Evolutionary conservation across 2,329 filamentous ascomycete species (phyloP), one percentile per base, ranked within the genome.

Genomic region (Neofusicoccum kwambonambiense): DNA sequence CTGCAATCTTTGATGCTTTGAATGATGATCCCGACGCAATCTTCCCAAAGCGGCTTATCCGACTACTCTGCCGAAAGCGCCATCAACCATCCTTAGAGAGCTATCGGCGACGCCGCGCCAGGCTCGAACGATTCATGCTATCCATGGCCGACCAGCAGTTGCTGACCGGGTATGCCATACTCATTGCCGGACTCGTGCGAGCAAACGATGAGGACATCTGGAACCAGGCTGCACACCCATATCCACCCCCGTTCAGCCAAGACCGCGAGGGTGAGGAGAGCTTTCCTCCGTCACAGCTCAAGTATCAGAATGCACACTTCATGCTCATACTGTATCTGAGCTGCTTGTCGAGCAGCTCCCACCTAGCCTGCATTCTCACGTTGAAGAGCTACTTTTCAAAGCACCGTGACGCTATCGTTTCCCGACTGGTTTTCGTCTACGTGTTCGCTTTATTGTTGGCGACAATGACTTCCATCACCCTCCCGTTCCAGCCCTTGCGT

Each of bases 101-200:
- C 72, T 70, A 72, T 72, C 73, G 73, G 67, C 72, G 67, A n/a
- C 74, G 70, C 70, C 69, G 73, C 3, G 72, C 70, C 1, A 73
- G 74, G 39, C 66, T 75, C 1, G 73, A 74, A 65, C 71, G 73
- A 1, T 67, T 75, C 17, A 72, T 74, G 31, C 73, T 75, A 41
- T 70, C 72, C 1, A 62, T 74, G 12, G 74, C 72, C 2, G 72
- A 74, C 54, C 73, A 75, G 63, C 73, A 75, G 62, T 67, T 75
- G 31, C 68, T 74, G 13, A 75, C 74, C 1, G 72, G 74, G 2
- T 76, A 71, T 44, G 73, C 71, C 4, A 71, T 75, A 6, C 9
- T 62, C 17, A 64, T 76, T 9, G 73, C 70, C 47, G 74, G 69
- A 1, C 75, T 71, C 70, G 72, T 74, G 34, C 42, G 57, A 19